Evolutionary conservation across 2,329 filamentous ascomycete species (phyloP).

Genomic region (Diplocarpon rosae): DNA sequence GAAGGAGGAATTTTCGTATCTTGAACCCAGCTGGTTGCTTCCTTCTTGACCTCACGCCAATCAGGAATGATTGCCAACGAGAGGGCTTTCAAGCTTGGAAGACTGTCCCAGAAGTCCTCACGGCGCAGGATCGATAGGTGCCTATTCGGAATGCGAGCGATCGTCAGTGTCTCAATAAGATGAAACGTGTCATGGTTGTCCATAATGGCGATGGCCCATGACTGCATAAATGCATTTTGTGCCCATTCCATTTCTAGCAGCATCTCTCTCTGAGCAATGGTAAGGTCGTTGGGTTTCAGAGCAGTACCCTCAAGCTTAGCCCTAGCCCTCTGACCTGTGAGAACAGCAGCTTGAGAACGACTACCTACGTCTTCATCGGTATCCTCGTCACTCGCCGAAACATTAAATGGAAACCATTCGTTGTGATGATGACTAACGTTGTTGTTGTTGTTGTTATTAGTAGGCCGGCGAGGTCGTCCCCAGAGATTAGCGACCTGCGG

Average conservation of each 20-base stretch:
- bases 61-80: conserved; percentile 53
- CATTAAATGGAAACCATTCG: no score
- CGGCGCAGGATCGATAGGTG: conserved; percentile 45
- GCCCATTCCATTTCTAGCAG: conserved; percentile 58
- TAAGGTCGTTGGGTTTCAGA: conserved; percentile 41
- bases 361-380: conserved; percentile 1
- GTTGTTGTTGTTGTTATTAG: no score
- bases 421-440: no score
- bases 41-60: conserved; percentile 48
- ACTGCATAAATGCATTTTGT: conserved; percentile 55
- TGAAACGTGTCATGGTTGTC: conserved; percentile 46
- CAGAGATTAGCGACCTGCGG: background rate
- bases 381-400: background rate
- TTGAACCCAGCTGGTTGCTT: conserved; percentile 39
- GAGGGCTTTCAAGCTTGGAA: conserved; percentile 43
- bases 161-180: conserved; percentile 45
- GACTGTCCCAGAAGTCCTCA: conserved; percentile 48
- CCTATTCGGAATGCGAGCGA: conserved; percentile 53
- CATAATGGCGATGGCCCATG: conserved; percentile 53
- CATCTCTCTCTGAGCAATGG: conserved; percentile 55
- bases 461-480: background rate
- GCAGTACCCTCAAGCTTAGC: conserved; percentile 11
- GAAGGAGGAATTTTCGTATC: conserved; percentile 40
- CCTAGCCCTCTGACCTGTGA: background rate
- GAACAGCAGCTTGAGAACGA: background rate